phyloP scores from a whole-genome alignment of 768 basidiomycete genomes.

The Pholiota microspora region DNA sequence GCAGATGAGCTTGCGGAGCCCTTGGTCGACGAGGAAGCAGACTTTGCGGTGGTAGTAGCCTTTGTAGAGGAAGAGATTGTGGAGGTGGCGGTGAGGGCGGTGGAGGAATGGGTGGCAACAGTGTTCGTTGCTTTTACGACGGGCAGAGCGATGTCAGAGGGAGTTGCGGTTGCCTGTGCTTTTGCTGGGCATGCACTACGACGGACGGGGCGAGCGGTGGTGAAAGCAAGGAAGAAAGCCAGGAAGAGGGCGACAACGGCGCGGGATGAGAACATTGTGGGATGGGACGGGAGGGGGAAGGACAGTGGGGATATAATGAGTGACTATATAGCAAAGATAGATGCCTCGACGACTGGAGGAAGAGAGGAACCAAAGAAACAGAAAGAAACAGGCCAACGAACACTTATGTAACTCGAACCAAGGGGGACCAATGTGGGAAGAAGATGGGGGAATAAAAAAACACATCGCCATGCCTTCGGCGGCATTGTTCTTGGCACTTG shows the following conservation, averaged over 20 bases:
- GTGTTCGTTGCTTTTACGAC: constrained; percentile 3
- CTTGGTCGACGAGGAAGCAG: constrained; percentile 8
- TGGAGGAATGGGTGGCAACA: neutral
- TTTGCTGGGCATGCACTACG: constrained; percentile 11
- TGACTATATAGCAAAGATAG: constrained; percentile 7
- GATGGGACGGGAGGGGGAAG: constrained; percentile 9
- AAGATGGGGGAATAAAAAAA: neutral
- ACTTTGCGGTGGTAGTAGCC: constrained; percentile 11
- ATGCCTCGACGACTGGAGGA: constrained; percentile 3
- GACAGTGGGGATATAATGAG: constrained; percentile 10
- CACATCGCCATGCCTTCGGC: neutral
- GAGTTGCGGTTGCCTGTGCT: neutral
- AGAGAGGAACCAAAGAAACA: constrained; percentile 6
- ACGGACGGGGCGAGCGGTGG: constrained; percentile 19
- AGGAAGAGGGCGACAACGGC: constrained; percentile 25
- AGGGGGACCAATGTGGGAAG: constrained; percentile 1
- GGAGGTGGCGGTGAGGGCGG: constrained; percentile 1
- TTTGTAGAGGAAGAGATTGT: too few relatives aligned
- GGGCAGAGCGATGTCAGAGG: neutral
- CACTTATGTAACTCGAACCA: neutral
- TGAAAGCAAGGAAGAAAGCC: constrained; percentile 19
- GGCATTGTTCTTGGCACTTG: neutral
- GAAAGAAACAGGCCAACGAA: neutral
- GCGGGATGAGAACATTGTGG: constrained; percentile 25
- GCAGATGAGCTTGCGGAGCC: neutral